Evolutionary conservation across 164 flowering plant genomes (phyloP), one percentile per base, ranked within the genome.

Genomic region (Vitis cinerea): DNA sequence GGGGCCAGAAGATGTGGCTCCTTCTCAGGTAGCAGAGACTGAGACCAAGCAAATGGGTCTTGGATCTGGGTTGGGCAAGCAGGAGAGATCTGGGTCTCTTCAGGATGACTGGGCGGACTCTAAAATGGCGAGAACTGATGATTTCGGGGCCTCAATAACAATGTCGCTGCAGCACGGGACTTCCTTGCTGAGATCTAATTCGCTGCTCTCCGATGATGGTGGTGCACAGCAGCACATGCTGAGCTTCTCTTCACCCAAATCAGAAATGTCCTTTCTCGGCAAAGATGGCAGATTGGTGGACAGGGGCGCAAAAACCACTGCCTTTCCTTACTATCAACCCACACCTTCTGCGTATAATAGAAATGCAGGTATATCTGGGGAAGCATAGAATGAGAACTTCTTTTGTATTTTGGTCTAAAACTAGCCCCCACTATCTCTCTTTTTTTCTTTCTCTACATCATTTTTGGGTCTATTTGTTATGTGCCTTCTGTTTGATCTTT

Each of bases 221-320:
- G 74, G 56, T 11, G 73, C 50, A 37, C 82, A 81, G 10, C 84
- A 74, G 75, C 87, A 82, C 44, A 83, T 86, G 86, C 84, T 87
- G n/a, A 83, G 88, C 80, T 88, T 86, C 82, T 87, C 91, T 65
- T 75, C 91, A 2, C 81, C 77, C 30, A 81, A 80, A 77, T 54
- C 86, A 19, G 86, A 85, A 50, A 72, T 63, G 55, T 16, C 71
- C 9, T 61, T 65, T 47, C 64, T 74, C 16, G 71, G 23, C 30
- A 77, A 62, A 66, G 62, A 61, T 56, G 50, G 67, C 31, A 61
- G 60, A 0, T 15, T 72, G 9, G 8, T 62, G 12, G 66, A 70
- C 61, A 66, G 72, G 59, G 59, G 61, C 63, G 17, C 65, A 4
- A 74, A 70, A 56, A 67, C 17, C 60, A 50, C 71, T 0, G 68